Conservation (phyloP, 2,329 filamentous ascomycete genomes). For the Talaromyces sp. region DNA sequence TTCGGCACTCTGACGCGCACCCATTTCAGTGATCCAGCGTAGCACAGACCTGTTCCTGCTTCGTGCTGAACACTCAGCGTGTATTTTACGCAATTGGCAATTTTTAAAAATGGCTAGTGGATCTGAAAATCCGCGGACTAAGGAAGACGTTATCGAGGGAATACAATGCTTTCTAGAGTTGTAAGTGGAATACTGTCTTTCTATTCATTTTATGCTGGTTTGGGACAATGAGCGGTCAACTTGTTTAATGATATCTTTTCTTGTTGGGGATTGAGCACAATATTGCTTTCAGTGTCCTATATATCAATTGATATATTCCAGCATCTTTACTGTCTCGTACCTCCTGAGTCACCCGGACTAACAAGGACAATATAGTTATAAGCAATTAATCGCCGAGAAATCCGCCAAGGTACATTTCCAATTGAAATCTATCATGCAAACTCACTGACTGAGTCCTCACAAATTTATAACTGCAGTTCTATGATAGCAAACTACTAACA, state of each 20-base stretch:
- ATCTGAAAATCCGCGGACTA: neutral
- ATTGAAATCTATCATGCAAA: neutral
- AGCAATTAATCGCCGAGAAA: constrained; percentile 5
- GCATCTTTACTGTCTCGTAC: neutral
- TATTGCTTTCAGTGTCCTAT: neutral
- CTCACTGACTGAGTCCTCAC: neutral
- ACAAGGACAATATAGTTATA: constrained; percentile 1
- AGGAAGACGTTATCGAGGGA: constrained; percentile 6
- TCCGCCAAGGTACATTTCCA: constrained; percentile 1
- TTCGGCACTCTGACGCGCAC: neutral
- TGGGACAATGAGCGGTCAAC: neutral
- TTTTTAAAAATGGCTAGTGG: neutral
- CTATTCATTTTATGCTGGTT: neutral
- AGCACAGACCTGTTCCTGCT: neutral
- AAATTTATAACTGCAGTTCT: constrained; percentile 13
- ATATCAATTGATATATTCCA: neutral
- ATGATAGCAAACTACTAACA: constrained; percentile 18
- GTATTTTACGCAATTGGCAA: neutral
- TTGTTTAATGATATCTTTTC: neutral
- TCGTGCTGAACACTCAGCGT: neutral
- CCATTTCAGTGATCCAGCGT: neutral
- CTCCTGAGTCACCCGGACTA: neutral
- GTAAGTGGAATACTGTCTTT: neutral
- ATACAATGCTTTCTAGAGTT: constrained; percentile 6
- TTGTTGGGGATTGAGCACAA: neutral